Percentiles rank a stretch among this genome's conserved stretches.
Evolutionary conservation across 2,329 filamentous ascomycete genomes (phyloP).

Genomic region (Paecilomyces sp.): DNA sequence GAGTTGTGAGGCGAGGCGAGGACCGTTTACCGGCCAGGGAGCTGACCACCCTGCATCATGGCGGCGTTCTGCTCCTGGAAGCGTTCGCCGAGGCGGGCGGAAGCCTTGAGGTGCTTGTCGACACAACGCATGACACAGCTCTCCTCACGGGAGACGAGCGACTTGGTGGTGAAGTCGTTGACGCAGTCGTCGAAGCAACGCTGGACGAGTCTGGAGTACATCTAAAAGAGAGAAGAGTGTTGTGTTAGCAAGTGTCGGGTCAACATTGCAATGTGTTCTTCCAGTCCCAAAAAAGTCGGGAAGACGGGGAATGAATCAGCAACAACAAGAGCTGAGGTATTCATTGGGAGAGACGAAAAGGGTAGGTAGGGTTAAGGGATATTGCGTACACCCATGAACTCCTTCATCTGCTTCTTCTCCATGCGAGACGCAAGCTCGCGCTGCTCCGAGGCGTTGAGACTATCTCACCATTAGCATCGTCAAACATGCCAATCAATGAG

Average conservation of each 20-base stretch:
- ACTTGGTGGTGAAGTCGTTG: slow-evolving; percentile 98
- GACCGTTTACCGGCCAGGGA: slow-evolving; percentile 34
- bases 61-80: slow-evolving; percentile 71
- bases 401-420: slow-evolving; percentile 97
- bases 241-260: slow-evolving; percentile 5
- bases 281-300: slow-evolving; percentile 1
- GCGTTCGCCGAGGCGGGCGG: slow-evolving; percentile 81
- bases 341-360: neutral
- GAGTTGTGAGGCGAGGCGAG: neutral
- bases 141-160: slow-evolving; percentile 77
- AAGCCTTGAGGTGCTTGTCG: slow-evolving; percentile 89
- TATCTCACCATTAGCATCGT: slow-evolving; percentile 21
- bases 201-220: slow-evolving; percentile 55
- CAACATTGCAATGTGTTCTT: neutral
- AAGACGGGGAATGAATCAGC: slow-evolving; percentile 8
- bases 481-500: neutral
- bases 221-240: slow-evolving; percentile 34
- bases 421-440: slow-evolving; percentile 90
- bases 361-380: neutral
- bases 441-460: slow-evolving; percentile 72
- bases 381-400: slow-evolving; percentile 85
- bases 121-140: slow-evolving; percentile 92
- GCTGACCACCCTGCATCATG: slow-evolving; percentile 55
- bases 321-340: neutral
- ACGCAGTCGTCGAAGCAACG: slow-evolving; percentile 93